phyloP scores from a whole-genome alignment of 129 eudicot genomes.

The Pseudognaphalium luteoalbum region DNA sequence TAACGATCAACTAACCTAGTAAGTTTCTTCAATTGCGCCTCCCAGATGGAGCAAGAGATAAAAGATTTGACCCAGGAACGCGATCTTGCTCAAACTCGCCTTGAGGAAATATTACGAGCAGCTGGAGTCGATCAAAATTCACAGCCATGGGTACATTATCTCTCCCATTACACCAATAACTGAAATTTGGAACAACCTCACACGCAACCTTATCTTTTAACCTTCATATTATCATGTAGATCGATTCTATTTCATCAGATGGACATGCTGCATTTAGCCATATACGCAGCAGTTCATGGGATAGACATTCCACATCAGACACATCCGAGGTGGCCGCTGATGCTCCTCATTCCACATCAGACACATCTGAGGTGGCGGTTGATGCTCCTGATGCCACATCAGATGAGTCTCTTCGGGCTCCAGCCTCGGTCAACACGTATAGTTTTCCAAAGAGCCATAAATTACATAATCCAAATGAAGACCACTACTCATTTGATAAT shows the following conservation, averaged over 20 bases:
- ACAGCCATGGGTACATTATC: slow-evolving; percentile 47
- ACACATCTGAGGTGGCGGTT: slow-evolving; percentile 39
- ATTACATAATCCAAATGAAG: slow-evolving; percentile 45
- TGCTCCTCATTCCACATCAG: slow-evolving; percentile 34
- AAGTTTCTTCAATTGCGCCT: not conserved
- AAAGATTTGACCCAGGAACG: slow-evolving; percentile 66
- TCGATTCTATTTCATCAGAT: slow-evolving; percentile 15
- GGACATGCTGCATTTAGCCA: slow-evolving; percentile 9
- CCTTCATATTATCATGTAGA: slow-evolving; percentile 19
- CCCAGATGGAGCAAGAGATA: slow-evolving; percentile 84
- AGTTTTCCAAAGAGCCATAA: slow-evolving; percentile 29
- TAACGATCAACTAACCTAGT: slow-evolving; percentile 8
- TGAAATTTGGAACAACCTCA: slow-evolving; percentile 15
- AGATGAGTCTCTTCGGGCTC: slow-evolving; percentile 37
- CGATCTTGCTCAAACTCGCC: slow-evolving; percentile 70
- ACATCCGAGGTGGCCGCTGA: slow-evolving; percentile 38
- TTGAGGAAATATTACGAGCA: slow-evolving; percentile 55
- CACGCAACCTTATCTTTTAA: not conserved
- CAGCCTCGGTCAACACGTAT: slow-evolving; percentile 35
- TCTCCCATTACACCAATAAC: not conserved
- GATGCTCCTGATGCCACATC: slow-evolving; percentile 34
- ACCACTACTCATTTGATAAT: slow-evolving; percentile 55
- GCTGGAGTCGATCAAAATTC: slow-evolving; percentile 44
- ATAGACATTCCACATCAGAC: slow-evolving; percentile 38
- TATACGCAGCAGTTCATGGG: slow-evolving; percentile 35